phyloP scores from a whole-genome alignment of 1,139 yeast species.

The Pichia sp. region DNA sequence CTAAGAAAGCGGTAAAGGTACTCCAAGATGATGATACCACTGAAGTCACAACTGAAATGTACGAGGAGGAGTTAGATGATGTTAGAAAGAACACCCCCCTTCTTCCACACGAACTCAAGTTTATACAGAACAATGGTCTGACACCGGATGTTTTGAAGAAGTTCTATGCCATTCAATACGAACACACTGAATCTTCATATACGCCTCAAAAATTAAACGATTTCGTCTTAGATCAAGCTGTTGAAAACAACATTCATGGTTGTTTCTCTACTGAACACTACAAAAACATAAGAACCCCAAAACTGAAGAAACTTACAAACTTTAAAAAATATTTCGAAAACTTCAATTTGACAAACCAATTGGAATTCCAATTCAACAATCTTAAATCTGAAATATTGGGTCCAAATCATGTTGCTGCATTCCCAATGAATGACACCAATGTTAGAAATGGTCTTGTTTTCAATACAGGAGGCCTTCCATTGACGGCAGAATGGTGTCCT shows the following conservation, averaged over 20 bases:
- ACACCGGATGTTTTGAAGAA: conserved; percentile 5
- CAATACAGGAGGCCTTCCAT: conserved; percentile 55
- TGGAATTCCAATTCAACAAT: conserved; percentile 9
- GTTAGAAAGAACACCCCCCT: too few relatives aligned
- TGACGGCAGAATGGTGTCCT: conserved; percentile 55
- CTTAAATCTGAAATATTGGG: background rate
- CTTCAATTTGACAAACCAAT: background rate
- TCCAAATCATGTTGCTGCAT: conserved; percentile 9
- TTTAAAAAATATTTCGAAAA: background rate
- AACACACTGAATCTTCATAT: conserved; percentile 7
- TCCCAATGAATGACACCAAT: conserved; percentile 19
- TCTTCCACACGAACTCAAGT: conserved; percentile 1
- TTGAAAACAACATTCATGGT: background rate
- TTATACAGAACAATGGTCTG: conserved; percentile 5
- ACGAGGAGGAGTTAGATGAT: too few relatives aligned
- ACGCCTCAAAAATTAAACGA: background rate
- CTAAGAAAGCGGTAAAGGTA: background rate
- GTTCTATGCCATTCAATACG: conserved; percentile 4
- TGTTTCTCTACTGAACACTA: conserved; percentile 7
- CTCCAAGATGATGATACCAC: too few relatives aligned
- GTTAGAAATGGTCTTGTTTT: conserved; percentile 45
- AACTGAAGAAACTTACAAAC: background rate
- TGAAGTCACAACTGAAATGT: too few relatives aligned
- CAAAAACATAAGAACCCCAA: background rate
- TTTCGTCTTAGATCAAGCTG: conserved; percentile 2